Percentiles rank a stretch among this genome's conserved stretches.
These are phyloP conservation scores for Suillus decipiens DNA, from an alignment of 768 basidiomycete species.

Conservation along the genomic window DNA sequence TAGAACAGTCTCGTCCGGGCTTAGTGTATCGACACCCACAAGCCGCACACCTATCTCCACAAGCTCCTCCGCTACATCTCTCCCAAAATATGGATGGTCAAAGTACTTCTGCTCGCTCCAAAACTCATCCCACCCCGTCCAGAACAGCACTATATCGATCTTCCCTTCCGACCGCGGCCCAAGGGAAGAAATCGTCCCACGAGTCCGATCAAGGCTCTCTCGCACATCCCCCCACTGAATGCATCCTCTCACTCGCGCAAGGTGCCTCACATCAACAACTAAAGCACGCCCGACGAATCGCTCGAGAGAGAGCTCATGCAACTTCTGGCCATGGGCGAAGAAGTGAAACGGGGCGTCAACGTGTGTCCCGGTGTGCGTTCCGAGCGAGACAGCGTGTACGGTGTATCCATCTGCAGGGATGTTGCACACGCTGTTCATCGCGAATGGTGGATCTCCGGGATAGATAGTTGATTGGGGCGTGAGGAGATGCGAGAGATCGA, in stretches of 20 bases:
- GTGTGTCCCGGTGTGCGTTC: constrained; percentile 79
- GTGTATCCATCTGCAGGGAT: constrained; percentile 21
- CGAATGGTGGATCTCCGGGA: constrained; percentile 29
- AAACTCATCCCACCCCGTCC: constrained; percentile 67
- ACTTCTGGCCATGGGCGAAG: constrained; percentile 52
- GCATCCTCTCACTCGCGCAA: constrained; percentile 41
- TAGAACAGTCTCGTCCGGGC: constrained; percentile 59
- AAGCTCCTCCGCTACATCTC: constrained; percentile 52
- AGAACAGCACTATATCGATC: constrained; percentile 50
- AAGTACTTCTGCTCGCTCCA: constrained; percentile 55
- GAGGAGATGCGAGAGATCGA: constrained; percentile 31
- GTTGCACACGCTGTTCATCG: constrained; percentile 23
- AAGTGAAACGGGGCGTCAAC: constrained; percentile 81
- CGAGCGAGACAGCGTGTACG: constrained; percentile 46
- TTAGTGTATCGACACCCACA: constrained; percentile 65
- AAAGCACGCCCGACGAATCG: constrained; percentile 56
- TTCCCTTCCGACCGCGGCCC: constrained; percentile 30
- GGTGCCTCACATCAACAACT: constrained; percentile 53
- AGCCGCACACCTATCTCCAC: constrained; percentile 53
- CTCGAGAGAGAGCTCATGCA: constrained; percentile 58
- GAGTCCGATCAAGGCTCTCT: background rate
- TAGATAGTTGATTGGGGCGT: constrained; percentile 26
- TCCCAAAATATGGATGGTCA: constrained; percentile 64
- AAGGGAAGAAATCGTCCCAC: constrained; percentile 16
- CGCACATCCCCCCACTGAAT: constrained; percentile 53